Base-by-base conservation (phyloP, 768 basidiomycete species). In the Naematelia aurantialba region DNA sequence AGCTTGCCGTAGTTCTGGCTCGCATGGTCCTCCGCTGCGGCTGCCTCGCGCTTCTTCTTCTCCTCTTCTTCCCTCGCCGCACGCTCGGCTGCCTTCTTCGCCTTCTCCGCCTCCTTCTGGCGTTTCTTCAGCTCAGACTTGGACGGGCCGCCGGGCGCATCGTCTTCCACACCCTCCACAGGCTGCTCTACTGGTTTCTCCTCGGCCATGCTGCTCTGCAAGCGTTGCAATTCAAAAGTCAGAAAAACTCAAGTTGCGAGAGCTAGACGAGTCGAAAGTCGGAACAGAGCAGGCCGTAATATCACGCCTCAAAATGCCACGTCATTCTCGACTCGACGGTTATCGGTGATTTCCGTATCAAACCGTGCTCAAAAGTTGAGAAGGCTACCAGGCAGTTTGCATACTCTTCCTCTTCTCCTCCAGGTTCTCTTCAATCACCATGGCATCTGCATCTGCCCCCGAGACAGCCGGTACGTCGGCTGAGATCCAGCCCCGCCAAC, bases 61-160 rank as follows among this genome's bases (percentile, higher is more conserved):
- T 85, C 82, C 65, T 89, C 89, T 47, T 85, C 81, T 65, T 89
- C 85, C 67, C 85, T 87, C 8, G 87, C 89, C 4, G 85, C 88
- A 67, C 87, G 87, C 76, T 92, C 91, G 45, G 88, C 89, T 5
- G 86, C 87, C 75, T 90, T 92, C 79, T 85, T 85, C 48, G 87
- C 89, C 66, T 97, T 97, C 79, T 92, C 89, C 12, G 85, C 87
- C 48, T 88, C 87, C 77, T 96, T 97, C 29, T 87, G 87, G 29
- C 85, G 85, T 79, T 91, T 92, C 81, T 98, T 97, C 59, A 91
- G 76, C 68, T 93, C 91, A 69, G 81, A 89, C 80, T 96, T 97
- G 56, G 87, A 85, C 5, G 86, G 89, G 11, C 70, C 70, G 49
- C 68, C 62, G 27, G 78, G 71, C 50, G 70, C 63, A 13, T 74